Evolutionary conservation across 2,329 filamentous ascomycete species (phyloP).

Genomic region (Monosporascus ibericus): DNA sequence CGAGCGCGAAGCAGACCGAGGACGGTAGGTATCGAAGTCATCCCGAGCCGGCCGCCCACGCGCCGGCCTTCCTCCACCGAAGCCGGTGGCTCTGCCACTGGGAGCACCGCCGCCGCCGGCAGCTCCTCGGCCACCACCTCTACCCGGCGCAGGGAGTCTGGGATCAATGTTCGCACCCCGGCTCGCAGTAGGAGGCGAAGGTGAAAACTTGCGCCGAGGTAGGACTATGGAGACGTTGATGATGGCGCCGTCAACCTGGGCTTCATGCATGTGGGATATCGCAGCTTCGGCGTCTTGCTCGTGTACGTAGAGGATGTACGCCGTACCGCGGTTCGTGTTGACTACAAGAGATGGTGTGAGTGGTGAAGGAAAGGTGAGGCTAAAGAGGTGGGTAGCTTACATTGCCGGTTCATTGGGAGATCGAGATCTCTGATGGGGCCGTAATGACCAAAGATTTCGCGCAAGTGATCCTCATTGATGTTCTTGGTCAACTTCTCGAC

Average conservation of each 20-base stretch:
- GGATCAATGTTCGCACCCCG: conserved; percentile 55
- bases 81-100: conserved; percentile 21
- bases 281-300: conserved; percentile 78
- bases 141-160: conserved; percentile 36
- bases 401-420: conserved; percentile 80
- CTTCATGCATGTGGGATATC: conserved; percentile 96
- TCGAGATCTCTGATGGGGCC: conserved; percentile 82
- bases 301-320: conserved; percentile 79
- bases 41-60: conserved; percentile 25
- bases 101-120: conserved; percentile 32
- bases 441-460: conserved; percentile 87
- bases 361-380: neutral
- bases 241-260: conserved; percentile 77
- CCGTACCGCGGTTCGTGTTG: conserved; percentile 85
- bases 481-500: conserved; percentile 96
- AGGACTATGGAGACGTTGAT: conserved; percentile 87
- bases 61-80: conserved; percentile 23
- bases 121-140: conserved; percentile 27
- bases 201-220: conserved; percentile 75
- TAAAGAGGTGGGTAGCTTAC: conserved; percentile 37
- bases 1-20: conserved; percentile 46
- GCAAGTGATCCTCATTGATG: conserved; percentile 79
- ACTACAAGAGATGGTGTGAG: conserved; percentile 42
- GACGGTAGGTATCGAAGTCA: conserved; percentile 53
- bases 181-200: conserved; percentile 66